These are phyloP conservation scores for Ganoderma lucidum DNA, from an alignment of 1,284 basidiomycete species.

Conservation along the genomic window DNA sequence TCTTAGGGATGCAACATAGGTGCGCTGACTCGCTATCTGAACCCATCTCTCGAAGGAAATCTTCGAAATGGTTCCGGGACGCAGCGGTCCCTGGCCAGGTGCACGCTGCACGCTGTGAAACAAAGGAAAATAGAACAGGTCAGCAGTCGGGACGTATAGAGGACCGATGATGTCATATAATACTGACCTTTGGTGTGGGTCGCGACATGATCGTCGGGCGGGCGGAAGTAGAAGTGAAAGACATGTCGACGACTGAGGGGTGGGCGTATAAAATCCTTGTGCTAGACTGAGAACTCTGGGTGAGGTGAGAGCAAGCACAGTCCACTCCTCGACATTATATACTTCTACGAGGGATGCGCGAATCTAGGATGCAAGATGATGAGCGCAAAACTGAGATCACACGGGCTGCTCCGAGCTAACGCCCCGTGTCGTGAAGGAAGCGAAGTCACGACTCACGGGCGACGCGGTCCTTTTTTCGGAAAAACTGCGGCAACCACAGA, in stretches of 20 bases:
- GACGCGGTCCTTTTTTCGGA: slow-evolving; percentile 38
- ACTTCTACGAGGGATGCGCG: slow-evolving; percentile 25
- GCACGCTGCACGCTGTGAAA: slow-evolving; percentile 26
- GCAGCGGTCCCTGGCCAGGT: slow-evolving; percentile 32
- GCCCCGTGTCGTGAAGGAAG: slow-evolving; percentile 35
- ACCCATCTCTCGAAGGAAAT: slow-evolving; percentile 41
- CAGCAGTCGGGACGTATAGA: slow-evolving; percentile 2
- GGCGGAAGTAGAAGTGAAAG: slow-evolving; percentile 25
- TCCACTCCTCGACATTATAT: slow-evolving; percentile 26
- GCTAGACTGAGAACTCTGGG: slow-evolving; percentile 15
- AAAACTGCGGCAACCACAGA: slow-evolving; percentile 34
- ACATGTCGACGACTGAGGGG: slow-evolving; percentile 20
- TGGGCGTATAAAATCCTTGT: slow-evolving; percentile 10
- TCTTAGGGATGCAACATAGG: slow-evolving; percentile 33
- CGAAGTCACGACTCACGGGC: slow-evolving; percentile 17
- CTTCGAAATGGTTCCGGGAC: slow-evolving; percentile 37
- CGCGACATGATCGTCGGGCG: slow-evolving; percentile 21
- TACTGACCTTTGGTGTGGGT: slow-evolving; percentile 30
- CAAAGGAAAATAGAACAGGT: neutral
- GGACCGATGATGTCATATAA: slow-evolving; percentile 23
- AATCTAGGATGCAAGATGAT: slow-evolving; percentile 22
- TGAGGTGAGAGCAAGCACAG: slow-evolving; percentile 22
- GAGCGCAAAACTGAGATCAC: slow-evolving; percentile 32
- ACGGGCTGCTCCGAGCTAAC: slow-evolving; percentile 35
- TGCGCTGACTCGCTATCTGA: slow-evolving; percentile 30